A percentile compares a stretch with the other conserved stretches of the same genome.
These are phyloP conservation scores for Mrakiaceae sp. DNA, from an alignment of 1,284 basidiomycete species.

Conservation along the genomic window DNA sequence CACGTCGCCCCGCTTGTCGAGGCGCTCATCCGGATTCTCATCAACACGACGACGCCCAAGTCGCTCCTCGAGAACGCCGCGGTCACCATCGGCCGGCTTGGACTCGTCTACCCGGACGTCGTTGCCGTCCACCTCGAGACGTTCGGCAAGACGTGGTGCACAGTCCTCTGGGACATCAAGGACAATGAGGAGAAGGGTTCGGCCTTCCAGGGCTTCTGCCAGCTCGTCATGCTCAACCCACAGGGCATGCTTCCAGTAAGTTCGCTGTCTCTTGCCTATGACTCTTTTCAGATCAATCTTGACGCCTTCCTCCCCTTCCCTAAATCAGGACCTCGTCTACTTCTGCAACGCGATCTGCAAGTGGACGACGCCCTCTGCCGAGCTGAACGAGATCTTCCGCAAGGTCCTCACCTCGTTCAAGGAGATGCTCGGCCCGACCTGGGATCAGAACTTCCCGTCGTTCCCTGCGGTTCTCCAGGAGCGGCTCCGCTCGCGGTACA, in stretches of 20 bases:
- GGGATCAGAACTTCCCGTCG: conserved; percentile 59
- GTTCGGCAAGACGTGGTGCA: conserved; percentile 94
- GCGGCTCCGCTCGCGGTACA: conserved; percentile 60
- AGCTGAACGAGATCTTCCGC: conserved; percentile 84
- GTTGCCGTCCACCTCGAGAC: conserved; percentile 83
- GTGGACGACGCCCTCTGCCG: conserved; percentile 78
- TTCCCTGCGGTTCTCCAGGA: conserved; percentile 71
- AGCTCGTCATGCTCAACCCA: conserved; percentile 87
- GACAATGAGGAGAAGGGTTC: conserved; percentile 99
- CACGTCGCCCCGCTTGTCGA: conserved; percentile 80
- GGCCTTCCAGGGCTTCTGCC: conserved; percentile 96
- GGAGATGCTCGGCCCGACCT: conserved; percentile 63
- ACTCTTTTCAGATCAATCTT: not conserved
- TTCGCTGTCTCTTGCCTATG: conserved; percentile 11
- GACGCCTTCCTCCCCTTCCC: not conserved
- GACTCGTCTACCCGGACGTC: conserved; percentile 75
- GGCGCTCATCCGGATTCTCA: conserved; percentile 80
- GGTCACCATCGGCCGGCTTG: conserved; percentile 95
- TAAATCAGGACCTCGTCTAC: conserved; percentile 66
- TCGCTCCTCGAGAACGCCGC: conserved; percentile 96
- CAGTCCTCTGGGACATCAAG: conserved; percentile 93
- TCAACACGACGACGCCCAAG: conserved; percentile 81
- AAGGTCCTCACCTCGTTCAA: conserved; percentile 68
- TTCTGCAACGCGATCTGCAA: conserved; percentile 95
- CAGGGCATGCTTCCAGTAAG: conserved; percentile 73